Evolutionary conservation across 306 rosid species (phyloP).

Genomic region (Vachellia pachyceras): DNA sequence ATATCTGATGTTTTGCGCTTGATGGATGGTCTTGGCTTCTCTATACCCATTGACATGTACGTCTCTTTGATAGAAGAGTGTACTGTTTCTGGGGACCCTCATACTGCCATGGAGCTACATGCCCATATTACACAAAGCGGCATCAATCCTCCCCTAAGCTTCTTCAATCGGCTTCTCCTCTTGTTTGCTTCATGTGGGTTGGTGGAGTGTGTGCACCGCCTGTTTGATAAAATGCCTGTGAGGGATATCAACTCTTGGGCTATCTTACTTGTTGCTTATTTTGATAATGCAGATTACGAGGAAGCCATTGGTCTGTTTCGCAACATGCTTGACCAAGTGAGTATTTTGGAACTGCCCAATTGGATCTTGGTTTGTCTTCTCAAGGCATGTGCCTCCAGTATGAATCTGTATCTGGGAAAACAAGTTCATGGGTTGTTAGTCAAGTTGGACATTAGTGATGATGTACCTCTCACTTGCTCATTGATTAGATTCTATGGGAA

Average conservation of each 20-base stretch:
- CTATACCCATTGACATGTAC: constrained; percentile 52
- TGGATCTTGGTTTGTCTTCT: constrained; percentile 61
- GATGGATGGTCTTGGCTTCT: constrained; percentile 52
- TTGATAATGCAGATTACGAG: constrained; percentile 41
- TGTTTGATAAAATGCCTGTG: constrained; percentile 45
- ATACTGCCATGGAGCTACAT: constrained; percentile 44
- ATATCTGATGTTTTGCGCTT: constrained; percentile 52
- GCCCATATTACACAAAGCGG: constrained; percentile 45
- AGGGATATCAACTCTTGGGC: constrained; percentile 67
- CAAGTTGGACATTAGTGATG: constrained; percentile 45
- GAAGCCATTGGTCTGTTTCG: constrained; percentile 34
- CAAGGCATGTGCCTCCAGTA: constrained; percentile 48
- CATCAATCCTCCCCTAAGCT: constrained; percentile 30
- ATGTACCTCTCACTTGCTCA: constrained; percentile 48
- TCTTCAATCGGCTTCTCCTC: constrained; percentile 50
- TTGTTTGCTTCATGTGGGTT: constrained; percentile 54
- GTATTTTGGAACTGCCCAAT: constrained; percentile 37
- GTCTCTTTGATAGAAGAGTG: constrained; percentile 54
- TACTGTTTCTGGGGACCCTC: constrained; percentile 47
- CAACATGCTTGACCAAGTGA: constrained; percentile 44
- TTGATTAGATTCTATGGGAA: constrained; percentile 62
- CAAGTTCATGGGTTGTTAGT: constrained; percentile 58
- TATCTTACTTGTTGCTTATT: constrained; percentile 45
- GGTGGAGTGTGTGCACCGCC: constrained; percentile 34
- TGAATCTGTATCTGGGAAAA: constrained; percentile 51